Conservation (phyloP, 192 early-diverging fungal genomes). For the Gonapodya prolifera region DNA sequence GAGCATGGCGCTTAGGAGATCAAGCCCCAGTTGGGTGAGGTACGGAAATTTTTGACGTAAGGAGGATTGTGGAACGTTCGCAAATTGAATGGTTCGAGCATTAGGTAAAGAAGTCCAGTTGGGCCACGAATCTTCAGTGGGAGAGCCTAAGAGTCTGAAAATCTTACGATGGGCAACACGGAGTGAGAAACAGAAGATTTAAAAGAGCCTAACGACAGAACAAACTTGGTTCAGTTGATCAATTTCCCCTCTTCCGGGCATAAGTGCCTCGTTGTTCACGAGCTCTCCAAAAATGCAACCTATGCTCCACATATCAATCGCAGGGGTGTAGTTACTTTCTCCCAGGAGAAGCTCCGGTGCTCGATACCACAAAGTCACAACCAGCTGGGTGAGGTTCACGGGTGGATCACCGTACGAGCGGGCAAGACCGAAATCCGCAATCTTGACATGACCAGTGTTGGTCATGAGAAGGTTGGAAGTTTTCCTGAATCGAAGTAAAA, state of each 20-base stretch:
- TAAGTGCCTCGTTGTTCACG: conserved; percentile 66
- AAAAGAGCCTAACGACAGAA: not conserved
- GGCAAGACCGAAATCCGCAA: conserved; percentile 60
- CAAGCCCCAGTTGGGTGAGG: conserved; percentile 64
- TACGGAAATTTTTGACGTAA: conserved; percentile 28
- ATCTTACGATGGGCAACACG: conserved; percentile 30
- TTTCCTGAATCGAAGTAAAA: not conserved
- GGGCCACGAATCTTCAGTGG: conserved; percentile 65
- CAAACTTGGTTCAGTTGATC: conserved; percentile 58
- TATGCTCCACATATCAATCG: conserved; percentile 78
- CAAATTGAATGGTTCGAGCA: conserved; percentile 61
- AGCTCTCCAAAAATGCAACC: conserved; percentile 98
- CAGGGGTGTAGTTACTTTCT: conserved; percentile 36
- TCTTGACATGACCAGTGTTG: conserved; percentile 22
- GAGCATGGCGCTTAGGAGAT: conserved; percentile 63
- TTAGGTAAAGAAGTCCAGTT: conserved; percentile 50
- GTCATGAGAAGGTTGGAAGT: conserved; percentile 6
- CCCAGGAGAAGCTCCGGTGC: conserved; percentile 51
- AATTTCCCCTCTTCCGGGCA: conserved; percentile 68
- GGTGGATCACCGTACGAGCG: conserved; percentile 48
- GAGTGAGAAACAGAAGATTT: not conserved
- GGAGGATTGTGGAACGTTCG: conserved; percentile 29
- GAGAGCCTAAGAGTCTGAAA: conserved; percentile 79
- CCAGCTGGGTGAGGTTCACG: conserved; percentile 47
- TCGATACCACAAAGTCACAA: conserved; percentile 63